Evolutionary conservation across 164 flowering plant species (phyloP), one percentile per base, ranked within the genome.

Genomic region (Stephania japonica): DNA sequence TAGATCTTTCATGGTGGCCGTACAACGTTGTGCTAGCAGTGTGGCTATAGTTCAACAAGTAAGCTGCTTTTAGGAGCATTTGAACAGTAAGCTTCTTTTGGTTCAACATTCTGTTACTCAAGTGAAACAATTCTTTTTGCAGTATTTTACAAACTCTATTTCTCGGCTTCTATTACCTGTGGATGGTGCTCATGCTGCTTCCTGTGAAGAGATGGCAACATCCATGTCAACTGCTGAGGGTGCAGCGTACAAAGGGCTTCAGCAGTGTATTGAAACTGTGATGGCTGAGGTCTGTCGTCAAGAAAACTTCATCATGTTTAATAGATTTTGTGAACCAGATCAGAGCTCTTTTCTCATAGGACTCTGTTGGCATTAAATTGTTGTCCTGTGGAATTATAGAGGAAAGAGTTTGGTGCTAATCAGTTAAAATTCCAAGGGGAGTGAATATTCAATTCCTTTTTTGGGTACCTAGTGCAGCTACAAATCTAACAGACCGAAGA

Each of bases 161-260:
- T 90, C 99, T 75, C 87, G 97, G 76, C 93, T 93, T 66, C 78
- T 93, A 74, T 84, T 93, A 24, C 99, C 97, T 69, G 96, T 96
- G 67, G 99, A 96, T 86, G 98, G 99, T 75, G 97, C 98, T 25
- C 98, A 93, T 91, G 97, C 98, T 83, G 89, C 97, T 77, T 86
- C 98, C 68, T 93, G 94, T 78, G 98, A 96, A 85, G 98, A 96
- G 83, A 91, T 96, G 98, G 87, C 97, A 41, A 80, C 90, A 25
- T 93, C 99, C 53, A 89, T 96, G 98, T 89, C 98, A 67, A 89
- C 88, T 84, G 97, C 97, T 43, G 99, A 96, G 85, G 83, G 85
- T 79, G 97, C 96, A 77, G 99, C 98, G 70, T 87, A 88, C 79
- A 96, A 92, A 81, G 99, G 99, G 67, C 97, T 96, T 81, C 99